Evolutionary conservation across 2,329 filamentous ascomycete species (phyloP).

Genomic region (Arthrobotrys megalospora): DNA sequence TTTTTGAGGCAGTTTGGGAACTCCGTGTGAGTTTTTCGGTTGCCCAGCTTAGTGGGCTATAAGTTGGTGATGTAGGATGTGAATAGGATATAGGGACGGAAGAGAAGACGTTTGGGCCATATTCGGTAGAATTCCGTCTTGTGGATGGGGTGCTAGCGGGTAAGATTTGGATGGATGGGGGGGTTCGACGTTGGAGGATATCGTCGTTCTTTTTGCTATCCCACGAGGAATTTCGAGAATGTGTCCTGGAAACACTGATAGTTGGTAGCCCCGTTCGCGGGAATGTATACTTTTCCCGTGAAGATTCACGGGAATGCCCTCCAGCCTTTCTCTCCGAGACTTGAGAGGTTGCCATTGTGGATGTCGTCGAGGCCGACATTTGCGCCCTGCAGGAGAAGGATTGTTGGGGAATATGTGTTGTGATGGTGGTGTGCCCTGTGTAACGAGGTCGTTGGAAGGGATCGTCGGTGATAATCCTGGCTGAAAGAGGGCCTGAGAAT

Average conservation of each 20-base stretch:
- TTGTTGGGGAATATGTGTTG: conserved; percentile 22
- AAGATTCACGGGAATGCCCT: conserved; percentile 55
- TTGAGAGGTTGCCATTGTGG: conserved; percentile 51
- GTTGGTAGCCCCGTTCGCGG: conserved; percentile 16
- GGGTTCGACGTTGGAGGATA: conserved; percentile 41
- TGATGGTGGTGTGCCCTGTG: background rate
- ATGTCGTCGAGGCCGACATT: conserved; percentile 57
- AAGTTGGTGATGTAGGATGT: conserved; percentile 49
- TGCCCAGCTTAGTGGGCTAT: conserved; percentile 46
- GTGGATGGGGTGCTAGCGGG: conserved; percentile 53
- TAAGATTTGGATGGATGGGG: conserved; percentile 49
- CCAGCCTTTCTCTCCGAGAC: conserved; percentile 41
- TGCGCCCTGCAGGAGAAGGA: background rate
- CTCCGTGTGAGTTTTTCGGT: conserved; percentile 45
- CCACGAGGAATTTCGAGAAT: conserved; percentile 56
- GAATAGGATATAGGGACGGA: conserved; percentile 47
- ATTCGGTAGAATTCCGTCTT: conserved; percentile 55
- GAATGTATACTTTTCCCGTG: conserved; percentile 41
- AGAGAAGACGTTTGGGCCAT: conserved; percentile 33
- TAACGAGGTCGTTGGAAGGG: conserved; percentile 22
- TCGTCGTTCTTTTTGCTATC: conserved; percentile 61
- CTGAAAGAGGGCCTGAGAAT: conserved; percentile 4
- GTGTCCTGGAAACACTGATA: conserved; percentile 25
- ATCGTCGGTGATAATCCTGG: conserved; percentile 18
- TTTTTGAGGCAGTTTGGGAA: conserved; percentile 47